Conservation (phyloP, 208 protist species). For the Sergeia podlipaevii region DNA sequence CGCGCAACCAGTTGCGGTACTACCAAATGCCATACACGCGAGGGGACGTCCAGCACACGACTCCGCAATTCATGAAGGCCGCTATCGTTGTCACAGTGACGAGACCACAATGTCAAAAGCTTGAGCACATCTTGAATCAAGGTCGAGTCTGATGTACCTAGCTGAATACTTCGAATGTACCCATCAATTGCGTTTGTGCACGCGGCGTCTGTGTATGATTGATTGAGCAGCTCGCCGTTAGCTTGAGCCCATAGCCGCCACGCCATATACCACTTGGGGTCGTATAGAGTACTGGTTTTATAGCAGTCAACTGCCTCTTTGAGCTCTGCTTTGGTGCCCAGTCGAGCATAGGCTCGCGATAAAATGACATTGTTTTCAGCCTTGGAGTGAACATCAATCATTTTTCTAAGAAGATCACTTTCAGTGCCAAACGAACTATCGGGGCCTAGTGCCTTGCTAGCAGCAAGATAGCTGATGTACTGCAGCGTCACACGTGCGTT, state of each 20-base stretch:
- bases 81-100: conserved; percentile 69
- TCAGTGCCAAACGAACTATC: conserved; percentile 63
- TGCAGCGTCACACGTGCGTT: conserved; percentile 85
- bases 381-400: conserved; percentile 84
- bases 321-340: conserved; percentile 52
- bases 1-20: conserved; percentile 98
- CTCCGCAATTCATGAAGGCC: conserved; percentile 82
- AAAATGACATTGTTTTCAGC: conserved; percentile 60
- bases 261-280: conserved; percentile 77
- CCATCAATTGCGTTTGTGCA: conserved; percentile 79
- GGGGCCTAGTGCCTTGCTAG: conserved; percentile 50
- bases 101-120: conserved; percentile 97
- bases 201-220: conserved; percentile 33
- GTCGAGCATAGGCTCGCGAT: conserved; percentile 63
- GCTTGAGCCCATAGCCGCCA: conserved; percentile 83
- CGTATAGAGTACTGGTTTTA: conserved; percentile 66
- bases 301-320: conserved; percentile 73
- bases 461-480: conserved; percentile 77
- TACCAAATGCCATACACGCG: conserved; percentile 98
- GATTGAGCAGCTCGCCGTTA: conserved; percentile 59
- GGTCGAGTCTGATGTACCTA: conserved; percentile 69
- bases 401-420: conserved; percentile 70
- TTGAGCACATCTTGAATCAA: conserved; percentile 98
- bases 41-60: conserved; percentile 91
- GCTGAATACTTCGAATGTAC: conserved; percentile 81